Conservation (phyloP, 1,284 basidiomycete genomes). For the Moesziomyces sp. region DNA sequence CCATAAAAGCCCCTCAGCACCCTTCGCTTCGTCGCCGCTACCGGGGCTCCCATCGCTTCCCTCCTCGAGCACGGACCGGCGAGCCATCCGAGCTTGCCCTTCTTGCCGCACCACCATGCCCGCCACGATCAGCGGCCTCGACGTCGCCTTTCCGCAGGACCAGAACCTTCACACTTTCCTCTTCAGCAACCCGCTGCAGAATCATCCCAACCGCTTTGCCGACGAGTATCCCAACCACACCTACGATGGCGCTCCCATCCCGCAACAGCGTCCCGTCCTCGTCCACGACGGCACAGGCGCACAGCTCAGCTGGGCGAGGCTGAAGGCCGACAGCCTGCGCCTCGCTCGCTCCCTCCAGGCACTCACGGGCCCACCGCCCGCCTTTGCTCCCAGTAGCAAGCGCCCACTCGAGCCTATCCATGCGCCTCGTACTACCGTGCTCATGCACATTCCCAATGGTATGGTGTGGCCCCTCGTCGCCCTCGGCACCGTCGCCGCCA, state of each 20-base stretch:
- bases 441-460: conserved; percentile 69
- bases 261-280: conserved; percentile 43
- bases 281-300: conserved; percentile 50
- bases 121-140: conserved; percentile 25
- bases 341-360: conserved; percentile 44
- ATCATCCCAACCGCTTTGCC: conserved; percentile 36
- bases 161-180: conserved; percentile 45
- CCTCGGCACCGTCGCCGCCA: conserved; percentile 61
- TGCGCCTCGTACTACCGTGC: conserved; percentile 59
- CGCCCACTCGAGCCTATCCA: conserved; percentile 43
- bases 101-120: conserved; percentile 9
- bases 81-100: background rate
- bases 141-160: conserved; percentile 28
- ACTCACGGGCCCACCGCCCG: conserved; percentile 25
- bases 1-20: background rate
- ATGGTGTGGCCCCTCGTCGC: conserved; percentile 65
- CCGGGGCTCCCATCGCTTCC: background rate
- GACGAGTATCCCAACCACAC: conserved; percentile 39
- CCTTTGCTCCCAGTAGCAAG: conserved; percentile 20
- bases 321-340: conserved; percentile 47
- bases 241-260: conserved; percentile 36
- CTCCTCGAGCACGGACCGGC: background rate
- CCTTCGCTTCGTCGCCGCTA: background rate
- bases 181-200: conserved; percentile 52
- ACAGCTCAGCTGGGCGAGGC: conserved; percentile 39